These are phyloP conservation scores for Dryadomyces quercivorus DNA, from an alignment of 2,329 filamentous ascomycete genomes.

Conservation along the genomic window DNA sequence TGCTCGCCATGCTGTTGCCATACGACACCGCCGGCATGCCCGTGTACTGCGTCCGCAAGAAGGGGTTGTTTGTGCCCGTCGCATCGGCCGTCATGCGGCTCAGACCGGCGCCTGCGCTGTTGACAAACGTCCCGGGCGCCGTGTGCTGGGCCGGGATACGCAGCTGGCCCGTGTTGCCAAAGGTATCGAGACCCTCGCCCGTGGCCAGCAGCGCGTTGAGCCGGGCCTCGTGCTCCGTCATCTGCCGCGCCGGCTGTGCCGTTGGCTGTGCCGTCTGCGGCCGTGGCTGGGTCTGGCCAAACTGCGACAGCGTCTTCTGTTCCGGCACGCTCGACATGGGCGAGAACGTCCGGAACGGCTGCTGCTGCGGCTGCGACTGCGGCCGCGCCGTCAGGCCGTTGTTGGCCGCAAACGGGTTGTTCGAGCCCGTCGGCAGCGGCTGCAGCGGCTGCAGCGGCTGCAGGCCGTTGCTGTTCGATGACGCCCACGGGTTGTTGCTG, in stretches of 20 bases:
- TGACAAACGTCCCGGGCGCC: slow-evolving; percentile 90
- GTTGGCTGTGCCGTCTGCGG: slow-evolving; percentile 24
- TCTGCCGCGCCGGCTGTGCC: slow-evolving; percentile 39
- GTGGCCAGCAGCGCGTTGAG: slow-evolving; percentile 78
- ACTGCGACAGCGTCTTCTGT: slow-evolving; percentile 59
- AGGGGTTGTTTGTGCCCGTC: slow-evolving; percentile 74
- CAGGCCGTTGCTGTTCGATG: slow-evolving; percentile 48
- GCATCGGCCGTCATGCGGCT: slow-evolving; percentile 57
- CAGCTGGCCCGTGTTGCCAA: slow-evolving; percentile 90
- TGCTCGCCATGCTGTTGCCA: slow-evolving; percentile 35
- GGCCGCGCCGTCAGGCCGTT: background rate
- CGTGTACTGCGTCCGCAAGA: slow-evolving; percentile 73
- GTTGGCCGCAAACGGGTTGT: slow-evolving; percentile 79
- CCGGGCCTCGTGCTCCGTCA: slow-evolving; percentile 55
- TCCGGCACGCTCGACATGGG: slow-evolving; percentile 68
- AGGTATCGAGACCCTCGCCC: slow-evolving; percentile 92
- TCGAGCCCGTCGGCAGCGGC: slow-evolving; percentile 84
- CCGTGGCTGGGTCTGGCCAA: slow-evolving; percentile 29
- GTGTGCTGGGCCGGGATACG: slow-evolving; percentile 96
- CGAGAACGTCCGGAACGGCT: slow-evolving; percentile 48
- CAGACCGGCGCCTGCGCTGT: slow-evolving; percentile 77
- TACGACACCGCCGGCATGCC: slow-evolving; percentile 56
- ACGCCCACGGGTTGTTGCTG: slow-evolving; percentile 90
- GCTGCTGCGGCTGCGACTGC: slow-evolving; percentile 23
- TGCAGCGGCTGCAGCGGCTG: slow-evolving; percentile 61